Base-by-base conservation (phyloP, 139 green algal species). In the Zygnema circumcarinatum region DNA sequence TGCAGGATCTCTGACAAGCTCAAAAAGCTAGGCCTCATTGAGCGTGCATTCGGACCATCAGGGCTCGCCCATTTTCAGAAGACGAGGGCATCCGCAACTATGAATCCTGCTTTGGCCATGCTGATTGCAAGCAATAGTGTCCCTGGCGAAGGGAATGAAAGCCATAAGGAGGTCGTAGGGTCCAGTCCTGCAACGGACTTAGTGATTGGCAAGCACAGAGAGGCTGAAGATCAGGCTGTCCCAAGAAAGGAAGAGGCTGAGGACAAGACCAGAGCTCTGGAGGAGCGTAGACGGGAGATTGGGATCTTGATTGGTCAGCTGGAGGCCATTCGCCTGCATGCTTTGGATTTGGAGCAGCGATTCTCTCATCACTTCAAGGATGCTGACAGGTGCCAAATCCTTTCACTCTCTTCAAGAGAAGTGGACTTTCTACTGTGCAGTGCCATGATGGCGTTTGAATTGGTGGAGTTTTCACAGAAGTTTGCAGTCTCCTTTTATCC, bases 321-420 rank as follows among this genome's bases (percentile, higher is more conserved):
- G 20, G 67, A 87, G 21, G 29, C n/a, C 16, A 87, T 87, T 31
- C 67, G 81, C 1, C n/a, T 47, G 16, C 81, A 87, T 35, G 81
- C 81, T 33, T 33, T 82, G 25, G 81, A 87, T 35, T 35, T 87
- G 81, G 81, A 87, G 2, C 33, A 56, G 21, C 25, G 67, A 42
- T 67, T 78, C 41, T 2, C 25, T 36, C 22, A 32, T 29, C 36
- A 54, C 22, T 31, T 85, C 32, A 36, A 38, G 16, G 25, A 38
- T 36, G 79, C 79, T 2, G 25, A 85, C 42, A 85, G 79, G 79
- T 81, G 32, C 2, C 38, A 29, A 39, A 22, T n/a, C 32, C 3
- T 1, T 84, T 29, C 22, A n/a, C 76, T 75, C n/a, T 82, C 74
- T 76, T 40, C 74, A 31, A 38, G 74, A 31, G n/a, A 31, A 72